Base-by-base conservation (phyloP, 139 green algal genomes). In the Chlamydomonas sp. region DNA sequence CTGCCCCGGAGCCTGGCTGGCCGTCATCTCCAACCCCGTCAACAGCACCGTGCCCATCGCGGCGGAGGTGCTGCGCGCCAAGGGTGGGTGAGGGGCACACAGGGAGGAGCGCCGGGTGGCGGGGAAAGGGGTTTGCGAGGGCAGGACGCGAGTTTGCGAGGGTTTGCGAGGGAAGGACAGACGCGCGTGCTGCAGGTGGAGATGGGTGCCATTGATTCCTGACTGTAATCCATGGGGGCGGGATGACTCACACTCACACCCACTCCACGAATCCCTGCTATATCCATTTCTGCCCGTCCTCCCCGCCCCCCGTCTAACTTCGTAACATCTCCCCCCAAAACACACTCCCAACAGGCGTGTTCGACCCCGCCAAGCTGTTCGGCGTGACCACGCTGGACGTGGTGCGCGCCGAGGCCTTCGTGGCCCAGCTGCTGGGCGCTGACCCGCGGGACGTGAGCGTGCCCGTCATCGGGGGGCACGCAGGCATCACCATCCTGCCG, bases 41-140 rank as follows among this genome's bases (percentile, higher is more conserved):
- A 99, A 99, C 94, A 98, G 94, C 60, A 99, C 98, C 17, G 98
- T 99, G 64, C 97, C 98, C 63, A 99, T 99, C 86, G 94, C 96
- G 14, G 97, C 96, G 12, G 97, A 99, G 94, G 93, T 99, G 68
- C 91, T 99, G 63, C 98, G 31, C 31, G 31, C 31, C 98, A 93
- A 86, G 89, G 59, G 92, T 92, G 20, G 97, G 97, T 89, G 91
- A 92, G 79, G 93, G 31, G 12, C 60, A 2, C 76, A 49, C 31
- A 49, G 31, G 31, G 31, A 49, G 31, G 31, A 49, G 31, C 31
- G 31, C 31, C 31, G 31, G 31, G 31, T 49, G 31, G 31, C 31
- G 31, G 31, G 31, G 31, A 49, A 49, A 49, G 31, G 31, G 31
- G 31, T 49, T 49, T 49, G 31, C 31, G 31, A 49, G 31, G 31